A percentile compares a stretch with the other conserved stretches of the same genome.
Evolutionary conservation across 176 grass and related monocot genomes (phyloP).

Genomic region (Oryza officinalis): DNA sequence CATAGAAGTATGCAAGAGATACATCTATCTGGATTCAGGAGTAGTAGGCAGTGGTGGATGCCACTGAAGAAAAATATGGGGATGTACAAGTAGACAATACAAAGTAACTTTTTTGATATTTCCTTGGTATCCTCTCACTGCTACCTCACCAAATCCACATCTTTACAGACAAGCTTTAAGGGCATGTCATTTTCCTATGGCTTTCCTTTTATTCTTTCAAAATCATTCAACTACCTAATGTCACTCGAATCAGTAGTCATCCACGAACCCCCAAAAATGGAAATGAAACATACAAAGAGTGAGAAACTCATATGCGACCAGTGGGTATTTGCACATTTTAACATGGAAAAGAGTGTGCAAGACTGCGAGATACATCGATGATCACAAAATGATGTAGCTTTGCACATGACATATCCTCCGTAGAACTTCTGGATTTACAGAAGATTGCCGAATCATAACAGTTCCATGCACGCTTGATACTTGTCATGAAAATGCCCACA

Average conservation of each 20-base stretch:
- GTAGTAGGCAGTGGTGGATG: not conserved
- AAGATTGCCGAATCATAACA: not conserved
- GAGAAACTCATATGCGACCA: not conserved
- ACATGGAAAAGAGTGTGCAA: not conserved
- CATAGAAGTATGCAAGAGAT: conserved; percentile 9
- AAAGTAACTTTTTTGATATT: not conserved
- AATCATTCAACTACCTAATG: not conserved
- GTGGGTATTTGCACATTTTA: not conserved
- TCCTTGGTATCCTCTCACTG: not conserved
- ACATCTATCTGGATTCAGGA: not conserved
- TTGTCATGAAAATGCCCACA: not conserved
- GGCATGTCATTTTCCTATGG: not conserved
- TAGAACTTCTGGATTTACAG: not conserved
- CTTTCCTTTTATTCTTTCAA: not conserved
- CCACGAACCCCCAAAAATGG: not conserved
- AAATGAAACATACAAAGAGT: conserved; percentile 10
- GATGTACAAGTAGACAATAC: not conserved
- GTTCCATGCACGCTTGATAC: not conserved
- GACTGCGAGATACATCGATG: not conserved
- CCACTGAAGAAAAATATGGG: not conserved
- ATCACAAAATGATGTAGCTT: not conserved
- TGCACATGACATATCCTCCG: not conserved
- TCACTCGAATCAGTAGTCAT: not conserved
- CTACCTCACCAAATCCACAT: not conserved
- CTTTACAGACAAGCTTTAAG: conserved; percentile 28